Base-by-base conservation (phyloP, 2,329 filamentous ascomycete genomes). In the Scedosporium dehoogii region DNA sequence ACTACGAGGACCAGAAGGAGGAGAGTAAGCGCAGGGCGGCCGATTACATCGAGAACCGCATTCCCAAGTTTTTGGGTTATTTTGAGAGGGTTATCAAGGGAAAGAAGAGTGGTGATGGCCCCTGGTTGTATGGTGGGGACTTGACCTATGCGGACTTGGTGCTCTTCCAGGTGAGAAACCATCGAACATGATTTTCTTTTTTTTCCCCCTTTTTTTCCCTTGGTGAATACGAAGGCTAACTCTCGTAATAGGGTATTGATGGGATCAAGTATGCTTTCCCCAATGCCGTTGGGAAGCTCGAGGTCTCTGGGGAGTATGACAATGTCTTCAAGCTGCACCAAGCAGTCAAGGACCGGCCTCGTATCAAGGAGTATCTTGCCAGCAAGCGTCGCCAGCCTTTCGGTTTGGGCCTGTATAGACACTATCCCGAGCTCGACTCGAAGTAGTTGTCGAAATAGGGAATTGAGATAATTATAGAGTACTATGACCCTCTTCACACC, bases 1-100 rank as follows among this genome's bases (percentile, higher is more conserved):
- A 86, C 71, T 93, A 92, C 68, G 88, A 91, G 69, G 87, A 92
- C 27, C 90, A 93, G 73, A 90, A 87, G 71, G 75, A 79, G 0
- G 89, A 90, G 70, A 79, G 85, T 16, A 74, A 85, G 69, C 78
- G 77, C 63, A 82, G 79, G 65, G 79, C 83, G 7, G 75, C 75
- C 51, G 79, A 85, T 62, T 91, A 86, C 63, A 75, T 85, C 7
- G 74, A 80, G 61, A 80, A 77, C 53, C 78, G 90, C 1, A 76
- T 92, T 38, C 89, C 89, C 18, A 92, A 91, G 74, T 91, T 86
- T 69, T 73, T 92, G 23, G 79, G 74, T 1, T 91, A 89, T 72
- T 89, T 91, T 66, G 83, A 91, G 76, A 76, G 86, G 1, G 81
- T 88, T 18, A 70, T 93, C 4, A 75, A 77, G 66, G 78, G 79